A percentile compares a stretch with the other conserved stretches of the same genome.
phyloP scores from a whole-genome alignment of 441 rosid genomes.

The Capsella rubella region DNA sequence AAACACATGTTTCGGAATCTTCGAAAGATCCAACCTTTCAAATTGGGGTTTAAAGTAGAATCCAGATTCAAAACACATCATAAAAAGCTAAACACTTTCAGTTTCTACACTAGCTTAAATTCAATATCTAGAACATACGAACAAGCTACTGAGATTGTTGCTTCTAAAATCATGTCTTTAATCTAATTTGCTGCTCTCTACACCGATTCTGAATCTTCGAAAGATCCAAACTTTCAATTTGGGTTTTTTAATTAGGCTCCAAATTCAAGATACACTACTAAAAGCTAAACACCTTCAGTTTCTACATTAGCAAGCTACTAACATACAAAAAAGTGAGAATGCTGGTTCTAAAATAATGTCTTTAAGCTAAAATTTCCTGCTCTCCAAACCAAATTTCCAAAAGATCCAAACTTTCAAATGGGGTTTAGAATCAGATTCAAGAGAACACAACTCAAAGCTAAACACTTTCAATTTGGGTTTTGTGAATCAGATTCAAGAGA shows the following conservation, averaged over 20 bases:
- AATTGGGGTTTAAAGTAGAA: not conserved
- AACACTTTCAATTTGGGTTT: not conserved
- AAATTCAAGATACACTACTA: not conserved
- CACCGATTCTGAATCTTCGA: not conserved
- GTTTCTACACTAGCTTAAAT: not conserved
- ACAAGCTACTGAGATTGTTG: not conserved
- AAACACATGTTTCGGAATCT: not conserved
- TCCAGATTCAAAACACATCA: slow-evolving; percentile 4
- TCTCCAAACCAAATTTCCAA: not conserved
- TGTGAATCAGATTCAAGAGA: not conserved
- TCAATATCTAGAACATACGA: not conserved
- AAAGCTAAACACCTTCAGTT: not conserved
- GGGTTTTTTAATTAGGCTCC: not conserved
- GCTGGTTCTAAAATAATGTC: not conserved
- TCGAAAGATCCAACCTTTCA: slow-evolving; percentile 10
- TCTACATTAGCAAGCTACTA: not conserved
- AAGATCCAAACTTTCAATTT: slow-evolving; percentile 1
- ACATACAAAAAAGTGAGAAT: not conserved
- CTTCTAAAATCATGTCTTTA: not conserved
- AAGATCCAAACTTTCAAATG: slow-evolving; percentile 2
- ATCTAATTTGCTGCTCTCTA: not conserved
- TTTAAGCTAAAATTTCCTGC: not conserved
- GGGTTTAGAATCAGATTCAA: not conserved
- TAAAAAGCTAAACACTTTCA: slow-evolving; percentile 14
- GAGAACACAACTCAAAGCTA: not conserved